Conservation (phyloP, 805 yeast species). For the Starmera dryadoides region DNA sequence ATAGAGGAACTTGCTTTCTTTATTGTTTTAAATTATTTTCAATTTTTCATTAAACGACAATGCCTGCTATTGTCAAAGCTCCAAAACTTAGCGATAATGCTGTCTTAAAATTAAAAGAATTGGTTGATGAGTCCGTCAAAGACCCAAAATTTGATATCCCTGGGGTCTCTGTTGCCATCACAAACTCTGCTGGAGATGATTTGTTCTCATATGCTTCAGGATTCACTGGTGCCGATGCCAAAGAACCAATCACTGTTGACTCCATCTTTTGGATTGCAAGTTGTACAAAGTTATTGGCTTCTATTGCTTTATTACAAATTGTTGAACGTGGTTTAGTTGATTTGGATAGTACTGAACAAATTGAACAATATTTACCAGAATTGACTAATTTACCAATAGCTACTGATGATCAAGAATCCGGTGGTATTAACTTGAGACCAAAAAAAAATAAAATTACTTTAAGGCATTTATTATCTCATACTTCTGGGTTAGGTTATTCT, state of each 20-base stretch:
- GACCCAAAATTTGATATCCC: constrained; percentile 5
- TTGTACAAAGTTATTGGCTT: constrained; percentile 24
- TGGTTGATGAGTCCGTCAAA: constrained; percentile 2
- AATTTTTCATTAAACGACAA: too few relatives aligned
- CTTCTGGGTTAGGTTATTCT: constrained; percentile 31
- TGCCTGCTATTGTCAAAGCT: neutral
- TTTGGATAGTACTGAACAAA: constrained; percentile 23
- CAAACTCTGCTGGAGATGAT: constrained; percentile 13
- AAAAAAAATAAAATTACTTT: constrained; percentile 25
- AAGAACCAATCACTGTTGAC: constrained; percentile 14
- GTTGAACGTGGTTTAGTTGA: constrained; percentile 25
- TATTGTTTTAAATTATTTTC: too few relatives aligned
- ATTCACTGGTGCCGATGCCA: constrained; percentile 9
- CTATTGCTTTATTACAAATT: constrained; percentile 24
- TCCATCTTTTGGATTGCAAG: constrained; percentile 24
- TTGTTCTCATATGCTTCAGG: constrained; percentile 16
- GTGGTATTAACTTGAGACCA: constrained; percentile 17
- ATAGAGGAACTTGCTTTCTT: too few relatives aligned
- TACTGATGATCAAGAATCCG: constrained; percentile 13
- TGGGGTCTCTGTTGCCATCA: constrained; percentile 10
- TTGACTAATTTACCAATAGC: constrained; percentile 20
- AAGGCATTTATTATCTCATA: constrained; percentile 28
- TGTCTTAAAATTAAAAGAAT: neutral
- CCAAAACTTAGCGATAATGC: neutral
- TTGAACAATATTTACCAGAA: constrained; percentile 24